Conservation (phyloP, 2,329 filamentous ascomycete species). For the Domatiomyces globalis region DNA sequence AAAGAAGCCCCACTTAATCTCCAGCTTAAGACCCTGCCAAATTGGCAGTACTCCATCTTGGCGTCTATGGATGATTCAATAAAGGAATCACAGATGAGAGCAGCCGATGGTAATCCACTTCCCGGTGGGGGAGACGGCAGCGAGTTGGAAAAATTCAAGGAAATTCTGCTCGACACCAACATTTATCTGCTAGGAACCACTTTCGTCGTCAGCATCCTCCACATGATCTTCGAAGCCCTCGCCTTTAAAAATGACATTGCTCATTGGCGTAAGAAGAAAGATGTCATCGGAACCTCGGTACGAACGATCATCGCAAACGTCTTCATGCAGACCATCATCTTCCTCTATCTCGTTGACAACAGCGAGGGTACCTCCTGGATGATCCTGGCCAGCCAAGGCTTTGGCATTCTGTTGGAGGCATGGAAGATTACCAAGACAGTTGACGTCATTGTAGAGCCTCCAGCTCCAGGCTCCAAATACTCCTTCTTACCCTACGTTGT, state of each 20-base stretch:
- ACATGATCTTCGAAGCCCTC: constrained; percentile 89
- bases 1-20: constrained; percentile 68
- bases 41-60: constrained; percentile 84
- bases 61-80: constrained; percentile 75
- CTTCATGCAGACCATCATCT: constrained; percentile 92
- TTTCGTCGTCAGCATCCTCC: constrained; percentile 67
- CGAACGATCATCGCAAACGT: constrained; percentile 94
- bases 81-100: constrained; percentile 66
- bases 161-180: constrained; percentile 86
- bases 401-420: constrained; percentile 62
- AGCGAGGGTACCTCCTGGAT: constrained; percentile 98
- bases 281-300: constrained; percentile 91
- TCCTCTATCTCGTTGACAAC: constrained; percentile 94
- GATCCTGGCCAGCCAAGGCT: constrained; percentile 85
- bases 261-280: constrained; percentile 99
- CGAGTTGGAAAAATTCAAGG: constrained; percentile 95
- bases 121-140: constrained; percentile 74
- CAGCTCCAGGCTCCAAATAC: constrained; percentile 52
- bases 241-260: constrained; percentile 96
- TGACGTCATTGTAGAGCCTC: constrained; percentile 64
- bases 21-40: constrained; percentile 62
- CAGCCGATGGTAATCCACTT: constrained; percentile 56
- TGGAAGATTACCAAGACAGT: constrained; percentile 98
- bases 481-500: constrained; percentile 67
- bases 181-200: constrained; percentile 79